Percentiles rank a stretch among this genome's conserved stretches.
Conservation (phyloP, 768 basidiomycete species). For the Chlorophyllum brunneum region DNA sequence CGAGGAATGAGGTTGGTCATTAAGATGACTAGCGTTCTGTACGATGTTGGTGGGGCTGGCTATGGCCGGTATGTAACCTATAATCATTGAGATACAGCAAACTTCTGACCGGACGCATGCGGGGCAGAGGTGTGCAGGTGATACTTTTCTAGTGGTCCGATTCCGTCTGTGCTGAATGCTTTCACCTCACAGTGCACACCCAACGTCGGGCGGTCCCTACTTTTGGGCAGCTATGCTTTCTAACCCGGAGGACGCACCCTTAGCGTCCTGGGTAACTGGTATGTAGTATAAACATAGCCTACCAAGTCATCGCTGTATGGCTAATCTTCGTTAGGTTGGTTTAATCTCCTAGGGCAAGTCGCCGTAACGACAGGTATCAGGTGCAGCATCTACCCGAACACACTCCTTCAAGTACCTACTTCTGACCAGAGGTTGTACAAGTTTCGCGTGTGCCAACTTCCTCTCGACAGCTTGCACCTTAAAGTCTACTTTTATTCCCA, state of each 20-base stretch:
- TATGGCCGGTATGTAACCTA: constrained; percentile 55
- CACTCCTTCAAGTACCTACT: constrained; percentile 28
- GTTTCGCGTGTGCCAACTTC: constrained; percentile 66
- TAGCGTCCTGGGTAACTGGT: constrained; percentile 74
- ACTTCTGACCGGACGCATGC: not conserved
- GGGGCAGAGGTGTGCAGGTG: constrained; percentile 46
- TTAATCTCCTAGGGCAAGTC: constrained; percentile 72
- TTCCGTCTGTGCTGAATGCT: not conserved
- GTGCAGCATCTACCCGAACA: constrained; percentile 39
- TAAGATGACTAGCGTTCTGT: constrained; percentile 45
- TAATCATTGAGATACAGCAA: not conserved
- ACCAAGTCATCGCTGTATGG: too few relatives aligned
- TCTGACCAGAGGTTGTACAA: constrained; percentile 16
- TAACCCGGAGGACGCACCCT: constrained; percentile 47
- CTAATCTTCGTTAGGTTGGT: constrained; percentile 62
- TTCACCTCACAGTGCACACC: constrained; percentile 47
- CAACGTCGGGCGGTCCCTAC: constrained; percentile 71
- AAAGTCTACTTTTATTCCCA: constrained; percentile 54
- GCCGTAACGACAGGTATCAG: constrained; percentile 75
- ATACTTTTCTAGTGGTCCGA: not conserved
- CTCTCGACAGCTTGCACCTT: constrained; percentile 62
- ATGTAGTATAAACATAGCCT: not conserved
- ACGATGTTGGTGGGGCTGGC: constrained; percentile 70
- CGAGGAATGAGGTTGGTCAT: not conserved
- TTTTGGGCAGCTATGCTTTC: constrained; percentile 82